These are phyloP conservation scores for Coniferiporia sulphurascens DNA, from an alignment of 1,284 basidiomycete species.

Conservation along the genomic window DNA sequence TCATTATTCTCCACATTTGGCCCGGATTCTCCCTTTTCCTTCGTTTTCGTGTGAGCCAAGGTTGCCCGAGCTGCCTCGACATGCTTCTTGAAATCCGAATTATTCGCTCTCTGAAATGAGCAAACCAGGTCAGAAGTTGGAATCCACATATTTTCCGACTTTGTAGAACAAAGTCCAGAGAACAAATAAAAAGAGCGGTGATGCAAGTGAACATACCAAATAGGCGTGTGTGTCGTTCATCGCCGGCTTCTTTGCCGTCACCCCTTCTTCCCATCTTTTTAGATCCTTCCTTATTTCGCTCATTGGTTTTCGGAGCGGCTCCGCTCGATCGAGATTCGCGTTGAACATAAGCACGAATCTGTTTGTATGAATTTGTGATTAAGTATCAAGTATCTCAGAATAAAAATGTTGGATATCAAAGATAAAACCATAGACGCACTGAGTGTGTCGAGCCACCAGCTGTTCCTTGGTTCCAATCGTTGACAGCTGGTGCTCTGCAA, in stretches of 20 bases:
- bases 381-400: background rate
- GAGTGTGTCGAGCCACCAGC: constrained; percentile 54
- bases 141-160: background rate
- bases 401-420: background rate
- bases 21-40: background rate
- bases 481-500: constrained; percentile 47
- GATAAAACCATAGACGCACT: constrained; percentile 34
- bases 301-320: constrained; percentile 40
- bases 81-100: constrained; percentile 14
- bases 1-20: background rate
- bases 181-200: background rate
- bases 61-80: constrained; percentile 8
- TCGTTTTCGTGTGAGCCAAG: background rate
- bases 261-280: constrained; percentile 53
- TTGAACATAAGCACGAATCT: constrained; percentile 70
- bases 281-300: constrained; percentile 48
- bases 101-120: constrained; percentile 8
- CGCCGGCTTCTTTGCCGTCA: constrained; percentile 35
- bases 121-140: background rate
- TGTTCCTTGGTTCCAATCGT: constrained; percentile 46
- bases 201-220: constrained; percentile 34
- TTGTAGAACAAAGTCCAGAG: background rate
- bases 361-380: background rate
- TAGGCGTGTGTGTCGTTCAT: constrained; percentile 43
- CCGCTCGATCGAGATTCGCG: constrained; percentile 61